Evolutionary conservation across 768 basidiomycete species (phyloP).

Genomic region (Mycena vulgaris): DNA sequence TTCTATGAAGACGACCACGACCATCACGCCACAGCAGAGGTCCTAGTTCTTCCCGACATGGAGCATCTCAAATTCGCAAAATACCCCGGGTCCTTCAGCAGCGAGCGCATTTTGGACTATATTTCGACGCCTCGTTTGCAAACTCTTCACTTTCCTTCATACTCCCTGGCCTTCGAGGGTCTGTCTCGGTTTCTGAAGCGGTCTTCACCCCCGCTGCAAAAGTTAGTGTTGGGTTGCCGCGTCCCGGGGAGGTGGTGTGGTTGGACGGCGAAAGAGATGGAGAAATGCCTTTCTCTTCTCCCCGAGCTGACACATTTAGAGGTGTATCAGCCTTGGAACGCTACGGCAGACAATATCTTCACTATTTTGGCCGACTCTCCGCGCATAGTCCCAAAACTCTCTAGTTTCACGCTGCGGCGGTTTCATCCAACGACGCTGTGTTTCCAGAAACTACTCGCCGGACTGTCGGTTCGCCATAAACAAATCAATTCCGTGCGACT

Average conservation of each 20-base stretch:
- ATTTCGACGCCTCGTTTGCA: not conserved
- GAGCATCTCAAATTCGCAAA: not conserved
- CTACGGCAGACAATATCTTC: no score
- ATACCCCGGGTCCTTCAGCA: no score
- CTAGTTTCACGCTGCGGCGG: not conserved
- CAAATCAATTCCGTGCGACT: not conserved
- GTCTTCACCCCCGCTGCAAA: conserved; percentile 2
- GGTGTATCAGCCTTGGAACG: no score
- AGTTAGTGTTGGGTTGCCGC: not conserved
- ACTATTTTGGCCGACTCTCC: no score
- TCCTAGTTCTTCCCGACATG: not conserved
- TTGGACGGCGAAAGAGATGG: not conserved
- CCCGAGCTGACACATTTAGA: not conserved
- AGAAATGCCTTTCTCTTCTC: not conserved
- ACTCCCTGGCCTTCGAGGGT: not conserved
- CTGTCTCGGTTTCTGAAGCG: not conserved
- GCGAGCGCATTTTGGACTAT: not conserved
- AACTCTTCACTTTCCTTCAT: not conserved
- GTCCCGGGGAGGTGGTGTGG: no score
- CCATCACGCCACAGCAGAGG: not conserved
- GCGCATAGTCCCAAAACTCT: no score
- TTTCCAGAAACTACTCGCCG: not conserved
- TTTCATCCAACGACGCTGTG: not conserved
- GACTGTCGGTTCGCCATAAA: not conserved
- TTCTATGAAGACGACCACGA: not conserved